Conservation (phyloP, 202 grass and related monocot species). For the Setaria viridis region DNA sequence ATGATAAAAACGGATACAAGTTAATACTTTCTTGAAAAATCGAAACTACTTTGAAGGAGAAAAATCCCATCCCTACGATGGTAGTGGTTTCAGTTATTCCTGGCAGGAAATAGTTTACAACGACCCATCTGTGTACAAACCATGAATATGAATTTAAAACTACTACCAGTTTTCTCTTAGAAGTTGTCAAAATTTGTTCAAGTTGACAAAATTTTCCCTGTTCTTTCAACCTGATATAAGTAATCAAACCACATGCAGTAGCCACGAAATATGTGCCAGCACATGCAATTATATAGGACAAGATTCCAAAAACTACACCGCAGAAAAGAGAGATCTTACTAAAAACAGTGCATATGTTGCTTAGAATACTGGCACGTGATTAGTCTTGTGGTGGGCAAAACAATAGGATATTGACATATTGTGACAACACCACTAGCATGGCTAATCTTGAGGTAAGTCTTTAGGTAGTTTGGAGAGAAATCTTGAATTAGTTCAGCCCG, state of each 20-base stretch:
- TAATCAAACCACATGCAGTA: not conserved
- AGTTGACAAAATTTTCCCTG: not conserved
- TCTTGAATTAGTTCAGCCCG: not conserved
- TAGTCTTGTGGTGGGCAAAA: constrained; percentile 1
- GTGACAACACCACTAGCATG: not conserved
- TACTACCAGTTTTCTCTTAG: not conserved
- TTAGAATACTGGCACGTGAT: not conserved
- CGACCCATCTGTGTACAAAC: no score
- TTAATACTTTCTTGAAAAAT: not conserved
- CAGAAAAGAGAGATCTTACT: not conserved
- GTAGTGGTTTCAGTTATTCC: not conserved
- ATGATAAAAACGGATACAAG: not conserved
- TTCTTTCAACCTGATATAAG: not conserved
- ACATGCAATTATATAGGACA: not conserved
- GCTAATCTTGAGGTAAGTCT: not conserved
- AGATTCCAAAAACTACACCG: not conserved
- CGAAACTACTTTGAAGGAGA: not conserved
- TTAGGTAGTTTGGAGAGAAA: not conserved
- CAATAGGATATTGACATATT: not conserved
- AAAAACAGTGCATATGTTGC: not conserved
- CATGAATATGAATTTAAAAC: not conserved
- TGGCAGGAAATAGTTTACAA: no score
- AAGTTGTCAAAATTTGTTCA: not conserved
- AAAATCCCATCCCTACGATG: not conserved
- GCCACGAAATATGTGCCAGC: not conserved